Evolutionary conservation across 129 eudicot species (phyloP).

Genomic region (Arctium lappa): DNA sequence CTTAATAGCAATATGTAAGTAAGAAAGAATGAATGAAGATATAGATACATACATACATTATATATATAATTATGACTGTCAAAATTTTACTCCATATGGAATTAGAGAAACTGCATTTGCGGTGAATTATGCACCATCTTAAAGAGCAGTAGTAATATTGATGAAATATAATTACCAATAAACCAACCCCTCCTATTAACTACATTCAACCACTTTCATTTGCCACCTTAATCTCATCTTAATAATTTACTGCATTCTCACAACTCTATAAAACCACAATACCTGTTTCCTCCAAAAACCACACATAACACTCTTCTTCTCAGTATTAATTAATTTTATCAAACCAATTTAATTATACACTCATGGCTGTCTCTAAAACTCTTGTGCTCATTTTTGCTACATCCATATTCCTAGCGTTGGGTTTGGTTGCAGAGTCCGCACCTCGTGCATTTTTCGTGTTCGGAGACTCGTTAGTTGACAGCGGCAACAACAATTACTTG

Average conservation of each 20-base stretch:
- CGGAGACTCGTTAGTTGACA: constrained; percentile 43
- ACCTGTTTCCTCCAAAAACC: constrained; percentile 11
- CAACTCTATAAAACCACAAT: background rate
- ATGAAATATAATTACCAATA: background rate
- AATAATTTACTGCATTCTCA: background rate
- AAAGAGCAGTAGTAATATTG: background rate
- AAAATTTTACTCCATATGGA: background rate
- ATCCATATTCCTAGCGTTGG: background rate
- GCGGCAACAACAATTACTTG: constrained; percentile 42
- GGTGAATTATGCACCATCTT: background rate
- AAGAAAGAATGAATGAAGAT: background rate
- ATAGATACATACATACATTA: background rate
- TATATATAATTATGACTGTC: background rate
- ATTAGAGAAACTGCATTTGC: background rate
- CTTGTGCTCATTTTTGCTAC: background rate
- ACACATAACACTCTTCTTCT: constrained; percentile 5
- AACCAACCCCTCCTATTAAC: background rate
- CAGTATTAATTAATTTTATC: background rate
- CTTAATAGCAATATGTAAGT: background rate
- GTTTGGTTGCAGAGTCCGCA: constrained; percentile 11
- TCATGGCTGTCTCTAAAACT: constrained; percentile 20
- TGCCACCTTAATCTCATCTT: background rate
- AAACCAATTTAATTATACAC: background rate
- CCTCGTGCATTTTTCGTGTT: constrained; percentile 40
- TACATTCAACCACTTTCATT: background rate